Base-by-base conservation (phyloP, 257 asterid genomes). In the Paulownia fortunei region DNA sequence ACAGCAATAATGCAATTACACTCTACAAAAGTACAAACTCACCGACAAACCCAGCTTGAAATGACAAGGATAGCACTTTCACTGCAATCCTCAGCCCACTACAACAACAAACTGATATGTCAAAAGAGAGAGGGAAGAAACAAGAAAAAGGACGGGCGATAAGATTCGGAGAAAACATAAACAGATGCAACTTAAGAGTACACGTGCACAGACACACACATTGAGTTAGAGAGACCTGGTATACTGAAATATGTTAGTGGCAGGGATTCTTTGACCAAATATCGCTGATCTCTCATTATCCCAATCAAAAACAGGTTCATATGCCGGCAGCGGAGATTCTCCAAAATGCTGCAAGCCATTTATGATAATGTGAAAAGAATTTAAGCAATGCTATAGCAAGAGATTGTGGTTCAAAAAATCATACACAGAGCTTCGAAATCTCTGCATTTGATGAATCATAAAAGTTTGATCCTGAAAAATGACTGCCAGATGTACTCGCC, bases 301-400 rank as follows among this genome's bases (percentile, higher is more conserved):
- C 99, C 99, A 93, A 81, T 96, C 98, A 86, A 93, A 96, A 84
- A 90, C 97, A 26, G 99, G 98, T 84, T 96, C 99, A 80, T 96
- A 93, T 42, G 98, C 98, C 54, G 97, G 97, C 46, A 96, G 84
- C 7, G 97, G 97, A 62, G 99, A 92, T 84, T 93, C 96, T 46
- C 98, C 99, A 85, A 93, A 84, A 88, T 96, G 99, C 99, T 96
- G 97, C 96, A 88, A 77, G 79, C 24, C 76, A 78, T 59, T 78
- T 21, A 77, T 3, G n/a, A 52, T 46, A 37, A 72, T 52, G 70
- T 78, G 30, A 77, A 71, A 30, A 54, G 69, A 36, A 21, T 34
- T 61, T 16, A 74, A 27, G 64, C 8, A 51, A 70, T 39, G 82
- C 19, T 42, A 39, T n/a, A 42, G 42, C 27, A 13, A 67, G 55